Percentiles rank a stretch among this genome's conserved stretches.
Evolutionary conservation across 148 eudicot genomes (phyloP).

Genomic region (Mesembryanthemum crystallinum): DNA sequence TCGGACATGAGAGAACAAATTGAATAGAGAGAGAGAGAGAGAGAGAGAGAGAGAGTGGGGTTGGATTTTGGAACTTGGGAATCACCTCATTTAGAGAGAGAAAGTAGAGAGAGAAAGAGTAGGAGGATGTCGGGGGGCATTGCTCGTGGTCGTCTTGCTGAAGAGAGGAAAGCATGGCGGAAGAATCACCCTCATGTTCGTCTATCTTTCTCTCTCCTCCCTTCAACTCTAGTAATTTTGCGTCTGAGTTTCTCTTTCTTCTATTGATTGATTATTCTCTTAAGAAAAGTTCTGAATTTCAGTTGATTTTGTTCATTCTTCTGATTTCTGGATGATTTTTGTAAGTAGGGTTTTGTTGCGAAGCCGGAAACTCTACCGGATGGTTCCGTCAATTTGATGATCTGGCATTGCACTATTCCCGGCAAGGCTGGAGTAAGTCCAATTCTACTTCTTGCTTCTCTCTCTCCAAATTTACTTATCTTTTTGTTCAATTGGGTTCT

Average conservation of each 20-base stretch:
- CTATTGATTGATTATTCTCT: no score
- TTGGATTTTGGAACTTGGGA: no score
- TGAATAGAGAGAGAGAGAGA: no score
- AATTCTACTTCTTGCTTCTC: no score
- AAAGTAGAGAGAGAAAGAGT: slow-evolving; percentile 13
- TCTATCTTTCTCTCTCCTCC: background rate
- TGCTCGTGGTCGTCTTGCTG: slow-evolving; percentile 79
- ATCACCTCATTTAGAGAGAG: no score
- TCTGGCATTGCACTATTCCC: slow-evolving; percentile 83
- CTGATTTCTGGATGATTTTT: background rate
- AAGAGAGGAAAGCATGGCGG: slow-evolving; percentile 86
- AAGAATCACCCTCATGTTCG: slow-evolving; percentile 82
- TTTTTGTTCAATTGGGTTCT: background rate
- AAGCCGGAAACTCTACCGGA: slow-evolving; percentile 69
- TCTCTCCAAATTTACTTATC: background rate
- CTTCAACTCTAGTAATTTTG: background rate
- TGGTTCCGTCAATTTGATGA: slow-evolving; percentile 71
- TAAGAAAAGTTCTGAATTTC: no score
- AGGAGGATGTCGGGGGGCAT: slow-evolving; percentile 59
- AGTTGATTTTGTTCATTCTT: background rate
- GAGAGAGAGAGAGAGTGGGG: no score
- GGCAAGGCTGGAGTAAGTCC: slow-evolving; percentile 67
- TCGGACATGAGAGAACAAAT: no score
- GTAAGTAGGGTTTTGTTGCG: slow-evolving; percentile 87
- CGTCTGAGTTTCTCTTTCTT: background rate